Evolutionary conservation across 2,329 filamentous ascomycete species (phyloP).

Genomic region (Fusarium metavorans): DNA sequence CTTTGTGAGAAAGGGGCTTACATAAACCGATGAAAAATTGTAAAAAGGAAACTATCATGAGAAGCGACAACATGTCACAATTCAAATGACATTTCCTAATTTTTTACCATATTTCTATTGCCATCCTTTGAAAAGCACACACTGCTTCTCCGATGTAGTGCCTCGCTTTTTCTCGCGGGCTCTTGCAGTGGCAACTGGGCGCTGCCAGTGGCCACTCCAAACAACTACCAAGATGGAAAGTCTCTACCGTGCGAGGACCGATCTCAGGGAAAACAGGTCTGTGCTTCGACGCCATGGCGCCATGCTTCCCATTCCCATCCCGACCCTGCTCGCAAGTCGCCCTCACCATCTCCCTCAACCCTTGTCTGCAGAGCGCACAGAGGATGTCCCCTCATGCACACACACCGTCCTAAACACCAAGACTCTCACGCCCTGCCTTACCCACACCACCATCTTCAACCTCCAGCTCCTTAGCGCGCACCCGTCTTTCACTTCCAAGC

Average conservation of each 20-base stretch:
- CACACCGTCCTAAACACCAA: conserved; percentile 10
- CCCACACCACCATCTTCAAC: conserved; percentile 18
- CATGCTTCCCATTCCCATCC: conserved; percentile 15
- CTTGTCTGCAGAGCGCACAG: neutral
- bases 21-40: neutral
- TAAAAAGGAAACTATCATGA: neutral
- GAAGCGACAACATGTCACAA: neutral
- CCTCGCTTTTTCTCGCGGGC: neutral
- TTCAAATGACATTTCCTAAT: neutral
- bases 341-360: conserved; percentile 4
- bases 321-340: neutral
- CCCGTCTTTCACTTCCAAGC: neutral
- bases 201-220: neutral
- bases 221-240: conserved; percentile 9
- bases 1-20: neutral
- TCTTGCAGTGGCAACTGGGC: neutral
- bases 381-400: neutral
- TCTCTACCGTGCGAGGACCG: conserved; percentile 12
- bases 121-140: neutral
- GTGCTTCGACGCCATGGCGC: conserved; percentile 17
- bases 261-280: conserved; percentile 1
- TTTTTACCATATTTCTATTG: neutral
- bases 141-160: neutral
- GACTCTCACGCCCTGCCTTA: conserved; percentile 6
- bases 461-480: conserved; percentile 1